A percentile compares a stretch with the other conserved stretches of the same genome.
phyloP scores from a whole-genome alignment of 257 asterid genomes.

The Solanum chaucha region DNA sequence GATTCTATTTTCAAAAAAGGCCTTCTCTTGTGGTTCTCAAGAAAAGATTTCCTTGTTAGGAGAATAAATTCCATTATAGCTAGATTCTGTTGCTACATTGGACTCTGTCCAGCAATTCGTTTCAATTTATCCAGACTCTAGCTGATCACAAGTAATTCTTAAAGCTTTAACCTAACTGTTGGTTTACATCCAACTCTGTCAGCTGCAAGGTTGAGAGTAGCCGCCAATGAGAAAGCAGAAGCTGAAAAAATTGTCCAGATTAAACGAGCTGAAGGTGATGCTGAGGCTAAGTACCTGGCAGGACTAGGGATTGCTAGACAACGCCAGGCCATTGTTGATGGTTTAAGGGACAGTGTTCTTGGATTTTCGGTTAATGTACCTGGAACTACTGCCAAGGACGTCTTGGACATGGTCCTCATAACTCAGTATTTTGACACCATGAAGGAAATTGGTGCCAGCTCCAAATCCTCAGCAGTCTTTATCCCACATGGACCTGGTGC shows the following conservation, averaged over 20 bases:
- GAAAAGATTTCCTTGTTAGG: not conserved
- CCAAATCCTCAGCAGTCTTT: slow-evolving; percentile 48
- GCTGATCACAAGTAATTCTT: not conserved
- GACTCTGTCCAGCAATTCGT: not conserved
- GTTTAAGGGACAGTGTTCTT: slow-evolving; percentile 44
- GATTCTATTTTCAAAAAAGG: not conserved
- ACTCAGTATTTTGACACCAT: slow-evolving; percentile 52
- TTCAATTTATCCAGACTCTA: not conserved
- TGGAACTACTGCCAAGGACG: slow-evolving; percentile 49
- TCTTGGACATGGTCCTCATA: slow-evolving; percentile 48
- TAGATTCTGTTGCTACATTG: not conserved
- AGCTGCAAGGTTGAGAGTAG: slow-evolving; percentile 46
- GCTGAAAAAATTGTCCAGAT: slow-evolving; percentile 51
- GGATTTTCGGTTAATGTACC: slow-evolving; percentile 46
- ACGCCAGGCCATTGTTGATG: slow-evolving; percentile 53
- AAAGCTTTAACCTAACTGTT: not conserved
- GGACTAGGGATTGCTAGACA: slow-evolving; percentile 56
- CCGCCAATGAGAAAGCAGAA: slow-evolving; percentile 45
- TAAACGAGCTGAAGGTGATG: slow-evolving; percentile 54
- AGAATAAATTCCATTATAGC: not conserved
- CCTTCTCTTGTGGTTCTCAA: not conserved
- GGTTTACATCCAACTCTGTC: slow-evolving; percentile 2
- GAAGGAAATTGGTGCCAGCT: slow-evolving; percentile 49
- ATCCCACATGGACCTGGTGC: slow-evolving; percentile 54
- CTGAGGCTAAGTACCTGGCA: slow-evolving; percentile 41